Percentiles rank a stretch among this genome's conserved stretches.
phyloP scores from a whole-genome alignment of 129 eudicot genomes.

The Centaurea solstitialis region DNA sequence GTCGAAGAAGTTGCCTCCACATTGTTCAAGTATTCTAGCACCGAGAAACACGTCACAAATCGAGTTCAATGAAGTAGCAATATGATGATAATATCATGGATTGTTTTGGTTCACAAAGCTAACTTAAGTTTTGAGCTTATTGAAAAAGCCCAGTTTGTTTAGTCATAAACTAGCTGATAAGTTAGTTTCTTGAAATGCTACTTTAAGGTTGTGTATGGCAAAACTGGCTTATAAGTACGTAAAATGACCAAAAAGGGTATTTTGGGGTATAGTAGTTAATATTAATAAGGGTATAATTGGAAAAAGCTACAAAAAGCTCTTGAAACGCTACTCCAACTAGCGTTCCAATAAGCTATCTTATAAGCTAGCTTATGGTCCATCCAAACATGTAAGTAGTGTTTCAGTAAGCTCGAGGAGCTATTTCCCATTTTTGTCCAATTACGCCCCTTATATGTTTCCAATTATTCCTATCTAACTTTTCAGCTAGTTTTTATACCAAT shows the following conservation, averaged over 20 bases:
- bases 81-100: background rate
- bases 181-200: background rate
- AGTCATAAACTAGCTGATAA: background rate
- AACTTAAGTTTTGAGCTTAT: background rate
- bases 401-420: background rate
- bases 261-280: too few species aligned
- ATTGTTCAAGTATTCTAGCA: slow-evolving; percentile 74
- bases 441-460: background rate
- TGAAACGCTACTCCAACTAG: too few species aligned
- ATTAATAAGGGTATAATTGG: too few species aligned
- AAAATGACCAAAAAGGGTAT: too few species aligned
- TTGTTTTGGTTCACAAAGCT: background rate
- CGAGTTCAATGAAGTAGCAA: background rate
- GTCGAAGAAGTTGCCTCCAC: slow-evolving; percentile 65
- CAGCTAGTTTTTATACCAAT: background rate
- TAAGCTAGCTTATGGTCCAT: too few species aligned
- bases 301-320: too few species aligned
- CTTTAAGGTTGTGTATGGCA: background rate
- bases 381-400: too few species aligned
- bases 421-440: background rate
- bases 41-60: slow-evolving; percentile 1
- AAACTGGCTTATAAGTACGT: too few species aligned
- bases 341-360: too few species aligned
- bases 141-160: background rate
- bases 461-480: background rate